These are phyloP conservation scores for Chlorella vulgaris DNA, from an alignment of 139 green algal species.

Conservation along the genomic window DNA sequence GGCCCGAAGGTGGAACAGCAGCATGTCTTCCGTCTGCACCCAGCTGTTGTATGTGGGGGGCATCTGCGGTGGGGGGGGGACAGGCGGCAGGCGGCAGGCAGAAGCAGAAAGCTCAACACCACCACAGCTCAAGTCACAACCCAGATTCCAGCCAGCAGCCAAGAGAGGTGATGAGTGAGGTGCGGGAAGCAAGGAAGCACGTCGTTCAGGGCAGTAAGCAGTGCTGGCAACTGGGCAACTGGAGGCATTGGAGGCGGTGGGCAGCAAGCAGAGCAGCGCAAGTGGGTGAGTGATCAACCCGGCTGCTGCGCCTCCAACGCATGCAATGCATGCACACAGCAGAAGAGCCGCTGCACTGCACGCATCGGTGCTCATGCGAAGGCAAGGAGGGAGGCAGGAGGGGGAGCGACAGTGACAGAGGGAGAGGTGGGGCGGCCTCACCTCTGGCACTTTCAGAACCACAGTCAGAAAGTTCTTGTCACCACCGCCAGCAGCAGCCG, in stretches of 20 bases:
- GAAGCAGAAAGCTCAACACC: neutral
- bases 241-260: neutral
- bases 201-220: neutral
- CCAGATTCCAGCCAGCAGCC: neutral
- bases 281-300: too few relatives aligned
- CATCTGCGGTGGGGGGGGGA: neutral
- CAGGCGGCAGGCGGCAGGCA: neutral
- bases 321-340: too few relatives aligned
- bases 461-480: conserved; percentile 4
- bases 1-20: conserved; percentile 19
- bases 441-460: conserved; percentile 10
- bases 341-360: too few relatives aligned
- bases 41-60: conserved; percentile 27
- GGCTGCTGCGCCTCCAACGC: too few relatives aligned
- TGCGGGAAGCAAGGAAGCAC: neutral
- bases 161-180: neutral
- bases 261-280: neutral
- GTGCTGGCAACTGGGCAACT: neutral
- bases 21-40: conserved; percentile 29
- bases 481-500: neutral
- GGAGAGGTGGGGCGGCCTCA: neutral
- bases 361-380: too few relatives aligned
- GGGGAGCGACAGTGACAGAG: neutral
- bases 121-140: neutral
- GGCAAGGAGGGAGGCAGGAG: neutral